Conservation (phyloP, 768 basidiomycete species). For the Lactifluus hygrophoroides region DNA sequence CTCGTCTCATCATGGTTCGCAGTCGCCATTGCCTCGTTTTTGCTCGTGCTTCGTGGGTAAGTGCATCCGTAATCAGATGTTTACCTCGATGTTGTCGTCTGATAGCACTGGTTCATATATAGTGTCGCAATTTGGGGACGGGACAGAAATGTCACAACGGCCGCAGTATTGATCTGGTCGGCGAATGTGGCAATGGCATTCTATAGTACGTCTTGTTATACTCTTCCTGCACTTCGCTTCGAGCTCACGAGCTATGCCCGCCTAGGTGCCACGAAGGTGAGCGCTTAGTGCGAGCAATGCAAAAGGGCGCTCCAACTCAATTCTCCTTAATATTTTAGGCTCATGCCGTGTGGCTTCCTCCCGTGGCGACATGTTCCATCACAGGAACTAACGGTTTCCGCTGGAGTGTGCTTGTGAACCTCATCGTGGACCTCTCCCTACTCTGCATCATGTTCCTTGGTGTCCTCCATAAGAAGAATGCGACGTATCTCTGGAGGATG, state of each 20-base stretch:
- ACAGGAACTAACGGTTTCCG: slow-evolving; percentile 9
- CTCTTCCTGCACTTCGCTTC: neutral
- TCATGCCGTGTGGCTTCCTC: neutral
- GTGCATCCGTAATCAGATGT: neutral
- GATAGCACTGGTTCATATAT: neutral
- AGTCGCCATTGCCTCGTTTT: slow-evolving; percentile 14
- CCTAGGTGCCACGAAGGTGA: slow-evolving; percentile 7
- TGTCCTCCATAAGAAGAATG: slow-evolving; percentile 15
- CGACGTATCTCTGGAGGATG: slow-evolving; percentile 18
- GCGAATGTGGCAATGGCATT: neutral
- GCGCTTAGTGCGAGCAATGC: neutral
- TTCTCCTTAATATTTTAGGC: neutral
- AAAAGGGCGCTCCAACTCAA: no score
- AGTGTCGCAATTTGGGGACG: slow-evolving; percentile 18
- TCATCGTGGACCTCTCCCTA: slow-evolving; percentile 15
- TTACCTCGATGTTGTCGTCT: neutral
- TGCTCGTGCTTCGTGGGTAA: slow-evolving; percentile 16
- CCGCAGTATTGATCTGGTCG: neutral
- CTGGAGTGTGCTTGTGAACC: slow-evolving; percentile 15
- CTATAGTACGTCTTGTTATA: slow-evolving; percentile 4
- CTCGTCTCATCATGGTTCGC: slow-evolving; percentile 14
- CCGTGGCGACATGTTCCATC: neutral
- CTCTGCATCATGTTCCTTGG: slow-evolving; percentile 16
- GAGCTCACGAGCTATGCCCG: neutral
- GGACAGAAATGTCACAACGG: neutral